Evolutionary conservation across 306 rosid genomes (phyloP).

Genomic region (Dryas drummondii): DNA sequence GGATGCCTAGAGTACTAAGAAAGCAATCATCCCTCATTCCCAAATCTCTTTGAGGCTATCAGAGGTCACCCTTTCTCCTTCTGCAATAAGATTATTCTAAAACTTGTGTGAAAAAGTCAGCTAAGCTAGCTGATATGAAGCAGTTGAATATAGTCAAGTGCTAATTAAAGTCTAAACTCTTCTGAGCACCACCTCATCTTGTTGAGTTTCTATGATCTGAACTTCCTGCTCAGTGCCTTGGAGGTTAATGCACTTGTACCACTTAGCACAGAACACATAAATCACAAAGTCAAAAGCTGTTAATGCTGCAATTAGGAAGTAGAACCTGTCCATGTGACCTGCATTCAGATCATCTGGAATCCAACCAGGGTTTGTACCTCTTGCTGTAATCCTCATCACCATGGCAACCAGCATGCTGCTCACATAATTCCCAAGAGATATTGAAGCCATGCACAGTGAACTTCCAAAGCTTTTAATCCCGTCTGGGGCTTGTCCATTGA

Average conservation of each 20-base stretch:
- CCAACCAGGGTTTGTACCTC: slow-evolving; percentile 54
- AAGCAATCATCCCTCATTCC: slow-evolving; percentile 7
- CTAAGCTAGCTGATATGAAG: background rate
- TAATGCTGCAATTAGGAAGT: slow-evolving; percentile 56
- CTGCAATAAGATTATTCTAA: background rate
- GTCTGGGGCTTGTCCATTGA: slow-evolving; percentile 68
- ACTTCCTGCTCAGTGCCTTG: background rate
- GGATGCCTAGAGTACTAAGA: background rate
- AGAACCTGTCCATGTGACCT: slow-evolving; percentile 68
- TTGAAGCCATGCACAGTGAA: slow-evolving; percentile 75
- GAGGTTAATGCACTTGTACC: slow-evolving; percentile 44
- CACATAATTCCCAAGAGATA: slow-evolving; percentile 65
- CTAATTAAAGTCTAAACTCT: background rate
- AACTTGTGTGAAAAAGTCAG: background rate
- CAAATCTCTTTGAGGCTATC: background rate
- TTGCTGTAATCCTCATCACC: slow-evolving; percentile 55
- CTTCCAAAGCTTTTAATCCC: slow-evolving; percentile 77
- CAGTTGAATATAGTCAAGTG: too few relatives aligned
- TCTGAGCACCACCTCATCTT: background rate
- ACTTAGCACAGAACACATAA: slow-evolving; percentile 50
- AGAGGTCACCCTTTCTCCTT: slow-evolving; percentile 2
- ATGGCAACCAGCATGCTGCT: slow-evolving; percentile 53
- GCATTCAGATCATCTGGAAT: slow-evolving; percentile 59
- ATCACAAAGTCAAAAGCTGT: slow-evolving; percentile 44
- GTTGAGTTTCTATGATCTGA: background rate